phyloP scores from a whole-genome alignment of 2,329 filamentous ascomycete genomes.

The Curvularia sp. region DNA sequence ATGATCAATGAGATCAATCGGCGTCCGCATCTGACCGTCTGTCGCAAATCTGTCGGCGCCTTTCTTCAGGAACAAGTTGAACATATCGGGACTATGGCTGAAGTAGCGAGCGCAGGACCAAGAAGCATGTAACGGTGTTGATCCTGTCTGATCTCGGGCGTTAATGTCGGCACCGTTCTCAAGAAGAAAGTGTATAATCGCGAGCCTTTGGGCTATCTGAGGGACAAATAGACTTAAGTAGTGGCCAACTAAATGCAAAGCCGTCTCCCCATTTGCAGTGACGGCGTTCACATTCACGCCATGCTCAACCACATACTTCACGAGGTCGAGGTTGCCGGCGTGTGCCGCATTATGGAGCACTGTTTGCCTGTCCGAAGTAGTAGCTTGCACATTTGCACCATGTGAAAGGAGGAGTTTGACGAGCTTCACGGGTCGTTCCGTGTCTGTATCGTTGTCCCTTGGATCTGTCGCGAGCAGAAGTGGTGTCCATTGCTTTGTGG shows the following conservation, averaged over 20 bases:
- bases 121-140: neutral
- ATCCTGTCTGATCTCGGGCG: constrained; percentile 1
- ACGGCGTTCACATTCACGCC: neutral
- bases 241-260: neutral
- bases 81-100: neutral
- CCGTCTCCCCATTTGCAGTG: neutral
- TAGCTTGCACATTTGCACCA: too few relatives aligned
- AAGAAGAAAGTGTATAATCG: constrained; percentile 6
- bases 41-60: neutral
- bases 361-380: too few relatives aligned
- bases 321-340: too few relatives aligned
- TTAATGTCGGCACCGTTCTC: constrained; percentile 4
- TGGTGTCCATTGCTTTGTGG: too few relatives aligned
- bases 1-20: constrained; percentile 17
- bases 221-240: neutral
- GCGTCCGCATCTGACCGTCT: constrained; percentile 19
- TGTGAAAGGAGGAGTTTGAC: too few relatives aligned
- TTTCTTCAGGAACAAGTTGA: constrained; percentile 1
- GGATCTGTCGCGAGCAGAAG: too few relatives aligned
- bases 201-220: neutral
- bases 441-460: too few relatives aligned
- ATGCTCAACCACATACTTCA: too few relatives aligned
- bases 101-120: neutral
- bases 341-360: too few relatives aligned
- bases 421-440: too few relatives aligned